Evolutionary conservation across 1,284 basidiomycete species (phyloP), one percentile per base, ranked within the genome.

Genomic region (Microbotryomycetes sp.): DNA sequence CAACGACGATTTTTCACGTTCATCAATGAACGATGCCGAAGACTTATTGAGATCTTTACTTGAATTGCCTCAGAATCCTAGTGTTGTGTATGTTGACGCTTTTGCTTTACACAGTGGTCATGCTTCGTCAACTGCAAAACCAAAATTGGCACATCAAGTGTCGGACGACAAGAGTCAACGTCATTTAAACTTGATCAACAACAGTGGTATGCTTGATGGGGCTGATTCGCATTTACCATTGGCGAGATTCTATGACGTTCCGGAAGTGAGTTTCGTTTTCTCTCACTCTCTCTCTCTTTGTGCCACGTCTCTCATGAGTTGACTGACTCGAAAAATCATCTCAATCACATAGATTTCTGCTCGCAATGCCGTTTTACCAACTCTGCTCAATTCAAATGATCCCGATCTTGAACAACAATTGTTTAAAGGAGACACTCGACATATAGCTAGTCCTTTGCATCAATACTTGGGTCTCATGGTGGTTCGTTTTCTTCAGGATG

Each of bases 11-110:
- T 29, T n/a, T 29, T 51, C 12, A n/a, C 36, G 31, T 0, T 7
- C 28, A n/a, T 46, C 54, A 1, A 25, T 46, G 6, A 15, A 47
- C 1, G 22, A 23, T 3, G 15, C 54, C 9, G 54, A 55, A 28
- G 29, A 47, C 16, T 12, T 55, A 46, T 19, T 55, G 1, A 36
- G 54, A 1, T 55, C 54, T 6, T n/a, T 55, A 12, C 54, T 55
- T 6, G 23, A 47, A 22, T 28, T 47, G 2, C 42, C 54, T 1
- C 15, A 22, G 14, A 22, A 46, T 16, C 54, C 54, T n/a, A 46
- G 42, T 48, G 49, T 55, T n/a, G 31, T 55, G n/a, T 55, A 47
- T 46, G 54, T 55, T 28, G 54, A 46, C 19, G 26, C 42, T 19
- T 55, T 55, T n/a, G 54, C 54, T 7, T 19, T 42, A 42, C 36